A percentile compares a stretch with the other conserved stretches of the same genome.
These are phyloP conservation scores for Castanospermum australe DNA, from an alignment of 306 rosid species.

Conservation along the genomic window DNA sequence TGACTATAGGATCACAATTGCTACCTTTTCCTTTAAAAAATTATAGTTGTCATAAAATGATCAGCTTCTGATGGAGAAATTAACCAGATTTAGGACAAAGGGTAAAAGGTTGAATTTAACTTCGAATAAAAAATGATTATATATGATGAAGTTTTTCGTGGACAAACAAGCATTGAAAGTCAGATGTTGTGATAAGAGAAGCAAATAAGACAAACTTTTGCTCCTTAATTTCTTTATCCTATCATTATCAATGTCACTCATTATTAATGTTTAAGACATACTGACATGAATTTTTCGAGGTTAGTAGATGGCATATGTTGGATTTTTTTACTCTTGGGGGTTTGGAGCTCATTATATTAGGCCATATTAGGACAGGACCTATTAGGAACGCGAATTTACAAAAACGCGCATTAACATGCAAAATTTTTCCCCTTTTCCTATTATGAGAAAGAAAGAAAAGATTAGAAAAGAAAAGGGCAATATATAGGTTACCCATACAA, in stretches of 20 bases:
- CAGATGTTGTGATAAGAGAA: neutral
- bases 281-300: constrained; percentile 14
- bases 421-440: neutral
- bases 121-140: neutral
- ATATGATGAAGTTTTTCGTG: neutral
- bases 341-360: neutral
- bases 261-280: neutral
- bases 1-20: neutral
- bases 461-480: too few relatives aligned
- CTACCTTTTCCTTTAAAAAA: neutral
- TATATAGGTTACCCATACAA: constrained; percentile 9
- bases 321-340: neutral
- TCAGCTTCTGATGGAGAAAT: neutral
- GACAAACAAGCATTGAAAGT: neutral
- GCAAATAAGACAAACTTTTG: neutral
- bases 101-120: neutral
- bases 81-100: neutral
- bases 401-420: neutral
- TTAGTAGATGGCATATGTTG: neutral
- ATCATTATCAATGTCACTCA: neutral
- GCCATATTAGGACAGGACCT: neutral
- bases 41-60: neutral
- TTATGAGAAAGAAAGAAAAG: neutral
- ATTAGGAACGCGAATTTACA: neutral
- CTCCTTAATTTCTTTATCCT: neutral